Evolutionary conservation across 2,329 filamentous ascomycete species (phyloP).

Genomic region (Colletotrichum sansevieriae): DNA sequence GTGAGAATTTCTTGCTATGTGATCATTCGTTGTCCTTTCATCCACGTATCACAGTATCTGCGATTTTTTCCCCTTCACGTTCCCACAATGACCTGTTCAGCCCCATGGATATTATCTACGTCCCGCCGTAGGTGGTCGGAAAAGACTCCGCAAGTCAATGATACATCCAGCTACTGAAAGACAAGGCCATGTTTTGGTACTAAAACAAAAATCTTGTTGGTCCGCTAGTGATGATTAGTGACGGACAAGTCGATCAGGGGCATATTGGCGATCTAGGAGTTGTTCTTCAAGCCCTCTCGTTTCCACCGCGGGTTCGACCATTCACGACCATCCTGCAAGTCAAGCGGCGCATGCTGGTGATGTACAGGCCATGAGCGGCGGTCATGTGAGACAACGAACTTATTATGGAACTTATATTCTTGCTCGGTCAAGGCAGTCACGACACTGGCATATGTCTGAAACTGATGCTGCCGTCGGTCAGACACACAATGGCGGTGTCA

Average conservation of each 20-base stretch:
- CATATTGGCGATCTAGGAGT: constrained; percentile 20
- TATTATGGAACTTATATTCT: not conserved
- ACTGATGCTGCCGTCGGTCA: not conserved
- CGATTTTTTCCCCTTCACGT: not conserved
- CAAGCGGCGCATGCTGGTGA: not conserved
- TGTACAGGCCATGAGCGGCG: not conserved
- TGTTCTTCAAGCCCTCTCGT: not conserved
- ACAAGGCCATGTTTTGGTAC: no score
- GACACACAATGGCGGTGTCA: not conserved
- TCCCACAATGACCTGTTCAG: constrained; percentile 18
- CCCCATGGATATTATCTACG: constrained; percentile 4
- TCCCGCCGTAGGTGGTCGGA: constrained; percentile 6
- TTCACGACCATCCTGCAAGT: not conserved
- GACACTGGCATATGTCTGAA: not conserved
- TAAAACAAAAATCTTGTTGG: constrained; percentile 11
- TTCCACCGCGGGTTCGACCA: not conserved
- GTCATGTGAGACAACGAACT: not conserved
- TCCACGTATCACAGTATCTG: constrained; percentile 19
- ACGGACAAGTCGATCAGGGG: constrained; percentile 29
- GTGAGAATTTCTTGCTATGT: not conserved
- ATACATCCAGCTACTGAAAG: not conserved
- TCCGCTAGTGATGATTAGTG: constrained; percentile 28
- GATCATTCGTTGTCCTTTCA: constrained; percentile 17
- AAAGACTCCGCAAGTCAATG: constrained; percentile 19
- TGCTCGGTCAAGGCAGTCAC: constrained; percentile 1